Base-by-base conservation (phyloP, 345 rosid genomes). In the Nasturtium officinale region DNA sequence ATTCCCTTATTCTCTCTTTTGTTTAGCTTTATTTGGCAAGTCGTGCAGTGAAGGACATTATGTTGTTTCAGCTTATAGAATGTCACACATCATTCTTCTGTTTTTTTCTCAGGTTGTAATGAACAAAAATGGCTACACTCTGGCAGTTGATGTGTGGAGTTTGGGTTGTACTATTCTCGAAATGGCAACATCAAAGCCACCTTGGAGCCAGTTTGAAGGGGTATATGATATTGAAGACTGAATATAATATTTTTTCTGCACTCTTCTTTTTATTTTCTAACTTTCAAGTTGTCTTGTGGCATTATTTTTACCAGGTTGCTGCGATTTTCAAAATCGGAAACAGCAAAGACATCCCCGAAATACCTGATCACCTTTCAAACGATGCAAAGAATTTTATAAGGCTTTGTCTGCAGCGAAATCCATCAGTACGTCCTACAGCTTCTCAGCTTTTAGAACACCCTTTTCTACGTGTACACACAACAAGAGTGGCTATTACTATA, bases 201-300 rank as follows among this genome's bases (percentile, higher is more conserved):
- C 99, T 7, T 95, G 99, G 99, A 87, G 84, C 67, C 90, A 84
- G 72, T 89, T 81, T 76, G 99, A 95, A 88, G 97, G 99, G 99
- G 99, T 94, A 76, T 56, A 58, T 15, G 85, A 43, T 67, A 56
- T 51, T 17, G 25, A 67, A 53, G 32, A 64, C 28, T 47, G 6
- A 10, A 60, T 21, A 40, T 50, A 62, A 25, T 67, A 26, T 40
- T 62, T 43, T 43, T 61, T 23, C 13, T 17, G 13, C 43, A 51
- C 61, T 17, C 46, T 32, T 75, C 60, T 59, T 32, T 61, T 25
- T 29, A 21, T 56, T 57, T 3, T 40, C 53, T 37, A 61, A 67
- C 1, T 43, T 47, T 21, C 13, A 25, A 61, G 51, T 47, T 43
- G 18, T 50, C 74, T 75, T 29, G 42, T 67, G 65, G 25, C 78